Evolutionary conservation across 371 early-diverging fungal genomes (phyloP).

Genomic region (Mortierella sp.): DNA sequence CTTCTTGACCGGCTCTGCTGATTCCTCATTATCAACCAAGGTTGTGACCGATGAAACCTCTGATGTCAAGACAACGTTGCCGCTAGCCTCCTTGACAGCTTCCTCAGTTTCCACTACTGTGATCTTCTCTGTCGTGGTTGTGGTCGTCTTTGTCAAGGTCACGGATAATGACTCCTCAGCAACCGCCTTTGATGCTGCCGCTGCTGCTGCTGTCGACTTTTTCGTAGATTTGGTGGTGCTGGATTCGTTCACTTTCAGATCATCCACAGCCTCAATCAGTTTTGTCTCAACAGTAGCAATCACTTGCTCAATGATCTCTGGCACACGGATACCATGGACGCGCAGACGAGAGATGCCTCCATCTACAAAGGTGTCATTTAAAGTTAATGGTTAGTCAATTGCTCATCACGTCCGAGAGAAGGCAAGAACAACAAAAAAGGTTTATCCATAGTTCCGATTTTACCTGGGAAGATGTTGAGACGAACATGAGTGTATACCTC

Average conservation of each 20-base stretch:
- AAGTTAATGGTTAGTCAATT: not conserved
- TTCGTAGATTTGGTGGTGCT: no score
- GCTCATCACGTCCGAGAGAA: not conserved
- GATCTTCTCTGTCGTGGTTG: slow-evolving; percentile 6
- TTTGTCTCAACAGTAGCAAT: slow-evolving; percentile 15
- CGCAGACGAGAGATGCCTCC: slow-evolving; percentile 53
- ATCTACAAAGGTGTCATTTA: slow-evolving; percentile 16
- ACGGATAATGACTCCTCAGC: slow-evolving; percentile 1
- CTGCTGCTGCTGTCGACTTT: no score
- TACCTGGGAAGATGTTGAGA: slow-evolving; percentile 54
- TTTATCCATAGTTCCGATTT: no score
- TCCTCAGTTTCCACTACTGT: slow-evolving; percentile 11
- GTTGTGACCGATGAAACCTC: slow-evolving; percentile 38
- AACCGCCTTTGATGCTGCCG: not conserved
- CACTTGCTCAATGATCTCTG: slow-evolving; percentile 17
- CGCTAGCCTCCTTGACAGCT: slow-evolving; percentile 3
- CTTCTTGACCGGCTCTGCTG: slow-evolving; percentile 36
- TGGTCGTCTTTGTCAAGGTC: not conserved
- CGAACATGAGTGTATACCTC: slow-evolving; percentile 46
- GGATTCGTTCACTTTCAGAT: slow-evolving; percentile 27
- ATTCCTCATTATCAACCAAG: slow-evolving; percentile 32
- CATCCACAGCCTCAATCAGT: slow-evolving; percentile 20
- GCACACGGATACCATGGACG: slow-evolving; percentile 43
- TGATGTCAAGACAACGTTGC: slow-evolving; percentile 16
- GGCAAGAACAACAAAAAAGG: not conserved